Conservation (phyloP, 768 basidiomycete genomes). For the Boletus barrowsii region DNA sequence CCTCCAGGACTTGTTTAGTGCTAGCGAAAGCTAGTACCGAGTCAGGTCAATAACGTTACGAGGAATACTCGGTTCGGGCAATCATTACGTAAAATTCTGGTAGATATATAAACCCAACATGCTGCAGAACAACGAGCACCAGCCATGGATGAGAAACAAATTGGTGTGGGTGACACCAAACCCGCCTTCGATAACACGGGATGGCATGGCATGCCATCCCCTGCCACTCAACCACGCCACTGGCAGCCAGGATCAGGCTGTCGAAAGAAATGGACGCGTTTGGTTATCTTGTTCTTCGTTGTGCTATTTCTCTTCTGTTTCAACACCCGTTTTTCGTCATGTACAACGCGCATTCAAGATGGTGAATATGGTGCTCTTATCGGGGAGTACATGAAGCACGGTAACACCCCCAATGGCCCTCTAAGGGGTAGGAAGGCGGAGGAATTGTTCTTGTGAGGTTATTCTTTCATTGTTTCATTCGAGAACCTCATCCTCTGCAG, state of each 20-base stretch:
- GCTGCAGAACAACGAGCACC: background rate
- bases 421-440: conserved; percentile 39
- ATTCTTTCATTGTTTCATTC: background rate
- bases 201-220: conserved; percentile 16
- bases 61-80: too few species aligned
- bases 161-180: conserved; percentile 2
- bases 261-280: conserved; percentile 14
- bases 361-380: conserved; percentile 14
- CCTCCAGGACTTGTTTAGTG: conserved; percentile 32
- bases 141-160: conserved; percentile 21
- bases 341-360: conserved; percentile 7
- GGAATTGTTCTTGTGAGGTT: conserved; percentile 43
- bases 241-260: background rate
- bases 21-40: conserved; percentile 16
- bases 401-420: conserved; percentile 13
- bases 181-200: background rate
- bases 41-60: too few species aligned
- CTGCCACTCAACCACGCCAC: conserved; percentile 10
- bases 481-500: conserved; percentile 26
- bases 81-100: too few species aligned
- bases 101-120: too few species aligned
- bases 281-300: conserved; percentile 10
- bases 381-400: conserved; percentile 16
- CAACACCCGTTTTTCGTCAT: background rate
- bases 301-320: conserved; percentile 16